Percentiles rank a stretch among this genome's conserved stretches.
phyloP scores from a whole-genome alignment of 2,329 filamentous ascomycete genomes.

The Chaetothyriales sp. region DNA sequence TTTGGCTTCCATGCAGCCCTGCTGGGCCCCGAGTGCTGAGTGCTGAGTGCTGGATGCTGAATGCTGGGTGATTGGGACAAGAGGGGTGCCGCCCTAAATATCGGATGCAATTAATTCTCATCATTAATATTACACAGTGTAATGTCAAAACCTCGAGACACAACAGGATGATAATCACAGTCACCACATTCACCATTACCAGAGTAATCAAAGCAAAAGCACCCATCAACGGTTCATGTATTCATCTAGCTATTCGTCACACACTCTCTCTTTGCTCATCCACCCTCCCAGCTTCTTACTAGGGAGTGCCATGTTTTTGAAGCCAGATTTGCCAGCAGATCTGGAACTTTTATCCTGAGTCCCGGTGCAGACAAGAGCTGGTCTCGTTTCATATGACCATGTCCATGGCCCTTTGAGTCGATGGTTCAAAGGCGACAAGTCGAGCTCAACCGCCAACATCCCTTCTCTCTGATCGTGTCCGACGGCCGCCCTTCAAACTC shows the following conservation, averaged over 20 bases:
- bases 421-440: background rate
- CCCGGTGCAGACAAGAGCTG: background rate
- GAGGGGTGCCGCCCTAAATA: no score
- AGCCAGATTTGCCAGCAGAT: background rate
- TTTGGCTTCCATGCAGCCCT: no score
- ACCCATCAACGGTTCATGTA: background rate
- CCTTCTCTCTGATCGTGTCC: conserved; percentile 15
- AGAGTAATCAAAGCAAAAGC: no score
- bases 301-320: background rate
- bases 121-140: no score
- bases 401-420: background rate
- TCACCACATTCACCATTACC: no score
- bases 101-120: no score
- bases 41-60: no score
- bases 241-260: background rate
- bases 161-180: no score
- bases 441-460: background rate
- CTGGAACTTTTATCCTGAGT: background rate
- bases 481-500: conserved; percentile 59
- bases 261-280: background rate
- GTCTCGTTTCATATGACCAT: no score
- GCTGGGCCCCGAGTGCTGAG: no score
- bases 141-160: no score
- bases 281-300: background rate
- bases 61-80: no score